Percentiles rank a stretch among this genome's conserved stretches.
These are phyloP conservation scores for Didymella segeticola DNA, from an alignment of 2,329 filamentous ascomycete genomes.

Conservation along the genomic window DNA sequence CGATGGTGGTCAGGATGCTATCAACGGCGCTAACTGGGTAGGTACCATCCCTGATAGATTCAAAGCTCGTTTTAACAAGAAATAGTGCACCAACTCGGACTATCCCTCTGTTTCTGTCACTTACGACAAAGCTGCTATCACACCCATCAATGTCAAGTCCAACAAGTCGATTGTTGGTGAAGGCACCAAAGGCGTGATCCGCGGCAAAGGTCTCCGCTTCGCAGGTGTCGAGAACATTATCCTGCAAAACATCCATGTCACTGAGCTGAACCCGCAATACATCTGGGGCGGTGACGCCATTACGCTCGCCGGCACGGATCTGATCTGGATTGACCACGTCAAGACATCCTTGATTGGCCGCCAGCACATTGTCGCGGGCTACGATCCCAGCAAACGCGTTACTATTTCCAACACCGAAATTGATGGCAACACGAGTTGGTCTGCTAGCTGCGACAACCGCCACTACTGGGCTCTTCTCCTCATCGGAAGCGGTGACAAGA, in stretches of 20 bases:
- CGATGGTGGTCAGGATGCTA: constrained; percentile 63
- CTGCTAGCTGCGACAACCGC: constrained; percentile 29
- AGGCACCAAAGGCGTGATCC: constrained; percentile 49
- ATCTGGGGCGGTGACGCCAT: constrained; percentile 51
- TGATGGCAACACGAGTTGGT: constrained; percentile 28
- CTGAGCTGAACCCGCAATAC: constrained; percentile 48
- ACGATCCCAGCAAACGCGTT: constrained; percentile 23
- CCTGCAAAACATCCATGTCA: constrained; percentile 51
- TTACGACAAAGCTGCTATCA: constrained; percentile 42
- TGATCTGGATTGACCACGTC: constrained; percentile 47
- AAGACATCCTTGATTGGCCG: constrained; percentile 28
- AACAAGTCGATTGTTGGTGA: constrained; percentile 53
- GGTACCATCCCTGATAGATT: not conserved
- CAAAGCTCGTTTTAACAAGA: not conserved
- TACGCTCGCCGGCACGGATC: constrained; percentile 39
- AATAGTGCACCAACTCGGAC: constrained; percentile 20
- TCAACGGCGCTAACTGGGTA: constrained; percentile 55
- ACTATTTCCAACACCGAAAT: constrained; percentile 33
- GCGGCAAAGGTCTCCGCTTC: constrained; percentile 51
- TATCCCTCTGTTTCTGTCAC: constrained; percentile 27
- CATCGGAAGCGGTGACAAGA: constrained; percentile 24
- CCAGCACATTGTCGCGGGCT: constrained; percentile 26
- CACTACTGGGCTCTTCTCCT: constrained; percentile 33
- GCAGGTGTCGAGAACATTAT: constrained; percentile 44
- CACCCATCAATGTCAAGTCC: constrained; percentile 42